These are phyloP conservation scores for Aechmea fasciata DNA, from an alignment of 176 grass and related monocot genomes.

Conservation along the genomic window DNA sequence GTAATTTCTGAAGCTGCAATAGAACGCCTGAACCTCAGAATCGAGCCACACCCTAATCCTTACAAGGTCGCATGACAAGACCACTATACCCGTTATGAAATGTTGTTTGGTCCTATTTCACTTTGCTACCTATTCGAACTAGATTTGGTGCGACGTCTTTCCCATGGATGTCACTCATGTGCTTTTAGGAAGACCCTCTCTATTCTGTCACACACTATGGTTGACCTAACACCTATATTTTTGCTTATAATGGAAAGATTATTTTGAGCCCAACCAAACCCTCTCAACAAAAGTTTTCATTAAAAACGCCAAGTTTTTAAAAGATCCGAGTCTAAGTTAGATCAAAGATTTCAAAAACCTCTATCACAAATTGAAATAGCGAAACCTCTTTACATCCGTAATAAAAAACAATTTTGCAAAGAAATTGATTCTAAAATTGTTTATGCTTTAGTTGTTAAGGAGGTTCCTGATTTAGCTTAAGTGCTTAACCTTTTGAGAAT, in stretches of 20 bases:
- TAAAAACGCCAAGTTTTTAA: background rate
- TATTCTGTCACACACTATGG: background rate
- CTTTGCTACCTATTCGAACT: background rate
- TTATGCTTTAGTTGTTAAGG: background rate
- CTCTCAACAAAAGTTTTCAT: background rate
- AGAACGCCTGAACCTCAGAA: too few species aligned
- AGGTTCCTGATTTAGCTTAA: background rate
- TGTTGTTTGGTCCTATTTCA: background rate
- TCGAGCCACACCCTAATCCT: background rate
- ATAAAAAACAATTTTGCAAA: background rate
- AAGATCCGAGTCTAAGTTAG: background rate
- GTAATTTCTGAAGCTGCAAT: too few species aligned
- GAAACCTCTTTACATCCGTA: background rate
- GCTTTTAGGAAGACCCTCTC: background rate
- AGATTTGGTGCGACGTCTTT: background rate
- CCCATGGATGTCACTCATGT: background rate
- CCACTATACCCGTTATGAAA: background rate
- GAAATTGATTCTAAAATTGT: background rate
- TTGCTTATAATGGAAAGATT: background rate
- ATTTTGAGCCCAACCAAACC: background rate
- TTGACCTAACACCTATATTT: background rate
- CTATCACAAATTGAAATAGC: background rate
- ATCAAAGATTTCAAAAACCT: background rate
- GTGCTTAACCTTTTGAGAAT: background rate
- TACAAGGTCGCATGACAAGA: background rate